A percentile compares a stretch with the other conserved stretches of the same genome.
Conservation (phyloP, 192 early-diverging fungal genomes). For the Coemansia sp. region DNA sequence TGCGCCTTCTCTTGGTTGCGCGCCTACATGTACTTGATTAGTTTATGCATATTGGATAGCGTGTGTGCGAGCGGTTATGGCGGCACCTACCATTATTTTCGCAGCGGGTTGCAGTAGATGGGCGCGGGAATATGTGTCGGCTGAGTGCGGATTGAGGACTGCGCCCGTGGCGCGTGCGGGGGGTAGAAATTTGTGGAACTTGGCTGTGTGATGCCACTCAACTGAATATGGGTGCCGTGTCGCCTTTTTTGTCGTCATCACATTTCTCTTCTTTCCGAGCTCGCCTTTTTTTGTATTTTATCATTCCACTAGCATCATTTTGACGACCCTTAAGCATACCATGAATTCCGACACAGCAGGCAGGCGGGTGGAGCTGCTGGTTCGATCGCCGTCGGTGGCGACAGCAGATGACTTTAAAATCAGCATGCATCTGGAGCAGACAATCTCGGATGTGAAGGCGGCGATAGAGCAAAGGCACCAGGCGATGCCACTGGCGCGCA, state of each 20-base stretch:
- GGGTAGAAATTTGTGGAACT: too few species aligned
- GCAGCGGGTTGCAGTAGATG: too few species aligned
- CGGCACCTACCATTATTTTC: too few species aligned
- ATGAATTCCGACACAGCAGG: neutral
- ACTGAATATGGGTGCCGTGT: neutral
- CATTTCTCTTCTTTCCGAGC: neutral
- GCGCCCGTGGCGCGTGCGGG: too few species aligned
- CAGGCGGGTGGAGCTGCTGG: slow-evolving; percentile 10
- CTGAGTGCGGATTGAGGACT: too few species aligned
- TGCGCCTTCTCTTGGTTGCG: slow-evolving; percentile 98
- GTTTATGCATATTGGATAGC: too few species aligned
- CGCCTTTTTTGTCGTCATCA: neutral
- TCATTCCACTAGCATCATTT: neutral
- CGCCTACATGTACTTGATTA: too few species aligned
- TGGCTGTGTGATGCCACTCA: neutral
- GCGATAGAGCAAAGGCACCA: slow-evolving; percentile 28
- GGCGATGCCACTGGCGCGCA: slow-evolving; percentile 19
- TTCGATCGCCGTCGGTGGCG: slow-evolving; percentile 38
- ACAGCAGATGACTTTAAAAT: slow-evolving; percentile 37
- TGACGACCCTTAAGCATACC: neutral
- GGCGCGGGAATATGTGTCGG: too few species aligned
- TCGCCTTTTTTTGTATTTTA: neutral
- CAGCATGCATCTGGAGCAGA: slow-evolving; percentile 5
- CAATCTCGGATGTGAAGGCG: slow-evolving; percentile 24
- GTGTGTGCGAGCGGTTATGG: too few species aligned